Conservation (phyloP, 2,329 filamentous ascomycete genomes). For the Epichloe glyceriae region DNA sequence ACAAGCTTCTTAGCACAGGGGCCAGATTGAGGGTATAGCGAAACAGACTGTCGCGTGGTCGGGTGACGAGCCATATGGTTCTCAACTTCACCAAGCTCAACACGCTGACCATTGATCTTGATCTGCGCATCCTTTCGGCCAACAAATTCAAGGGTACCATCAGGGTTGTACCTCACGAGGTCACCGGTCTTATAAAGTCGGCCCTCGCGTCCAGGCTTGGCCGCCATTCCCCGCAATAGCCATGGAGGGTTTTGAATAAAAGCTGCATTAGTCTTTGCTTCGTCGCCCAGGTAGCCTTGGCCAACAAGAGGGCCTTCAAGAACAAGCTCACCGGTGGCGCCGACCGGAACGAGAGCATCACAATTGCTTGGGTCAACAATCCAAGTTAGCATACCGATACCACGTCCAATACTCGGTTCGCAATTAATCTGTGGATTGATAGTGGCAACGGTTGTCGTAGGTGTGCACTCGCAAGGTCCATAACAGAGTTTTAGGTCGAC, state of each 20-base stretch:
- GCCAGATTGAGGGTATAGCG: not conserved
- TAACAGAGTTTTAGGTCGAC: conserved; percentile 6
- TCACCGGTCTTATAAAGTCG: conserved; percentile 24
- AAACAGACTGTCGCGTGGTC: not conserved
- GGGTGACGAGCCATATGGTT: conserved; percentile 2
- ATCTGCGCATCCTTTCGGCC: conserved; percentile 33
- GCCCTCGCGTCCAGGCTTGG: conserved; percentile 15
- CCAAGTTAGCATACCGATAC: conserved; percentile 11
- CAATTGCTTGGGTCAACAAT: conserved; percentile 15
- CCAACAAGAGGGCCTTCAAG: conserved; percentile 33
- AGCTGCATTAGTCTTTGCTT: conserved; percentile 27
- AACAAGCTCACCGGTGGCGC: conserved; percentile 20
- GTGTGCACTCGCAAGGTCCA: conserved; percentile 12
- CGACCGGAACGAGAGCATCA: conserved; percentile 13
- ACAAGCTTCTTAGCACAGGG: not conserved
- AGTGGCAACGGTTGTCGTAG: not conserved
- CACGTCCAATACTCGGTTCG: conserved; percentile 2
- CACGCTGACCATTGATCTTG: conserved; percentile 37
- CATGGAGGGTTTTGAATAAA: conserved; percentile 32
- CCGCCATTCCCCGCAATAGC: conserved; percentile 10
- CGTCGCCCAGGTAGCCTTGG: conserved; percentile 33
- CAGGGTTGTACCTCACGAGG: conserved; percentile 14
- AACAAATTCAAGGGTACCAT: conserved; percentile 16
- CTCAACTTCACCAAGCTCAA: conserved; percentile 27
- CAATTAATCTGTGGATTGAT: not conserved